phyloP scores from a whole-genome alignment of 2,329 filamentous ascomycete species.

The Trichoderma koningii region DNA sequence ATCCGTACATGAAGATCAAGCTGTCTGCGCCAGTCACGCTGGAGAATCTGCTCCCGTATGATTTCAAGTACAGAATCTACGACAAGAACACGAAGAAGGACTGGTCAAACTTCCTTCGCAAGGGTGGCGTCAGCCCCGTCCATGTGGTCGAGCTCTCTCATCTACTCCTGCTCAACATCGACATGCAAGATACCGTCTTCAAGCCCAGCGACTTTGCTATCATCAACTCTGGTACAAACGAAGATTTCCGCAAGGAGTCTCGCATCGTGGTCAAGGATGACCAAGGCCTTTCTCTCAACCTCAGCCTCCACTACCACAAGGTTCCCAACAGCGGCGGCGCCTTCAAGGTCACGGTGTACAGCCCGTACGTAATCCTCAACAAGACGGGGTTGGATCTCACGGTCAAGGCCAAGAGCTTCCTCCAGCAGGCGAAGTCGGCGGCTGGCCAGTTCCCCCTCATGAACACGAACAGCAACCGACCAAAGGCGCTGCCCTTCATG shows the following conservation, averaged over 20 bases:
- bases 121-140: conserved; percentile 94
- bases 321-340: conserved; percentile 91
- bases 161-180: conserved; percentile 85
- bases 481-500: conserved; percentile 89
- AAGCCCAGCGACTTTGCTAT: conserved; percentile 96
- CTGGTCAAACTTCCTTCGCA: conserved; percentile 97
- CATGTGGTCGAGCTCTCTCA: conserved; percentile 97
- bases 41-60: conserved; percentile 91
- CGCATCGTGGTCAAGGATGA: conserved; percentile 81
- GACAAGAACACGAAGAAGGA: conserved; percentile 98
- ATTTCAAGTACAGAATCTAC: conserved; percentile 99
- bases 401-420: conserved; percentile 84
- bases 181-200: conserved; percentile 95
- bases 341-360: conserved; percentile 94
- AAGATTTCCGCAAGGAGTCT: conserved; percentile 85
- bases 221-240: conserved; percentile 84
- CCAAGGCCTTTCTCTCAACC: conserved; percentile 73
- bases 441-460: conserved; percentile 73
- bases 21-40: conserved; percentile 90
- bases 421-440: conserved; percentile 78
- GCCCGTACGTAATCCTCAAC: conserved; percentile 92
- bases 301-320: conserved; percentile 87
- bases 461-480: conserved; percentile 55
- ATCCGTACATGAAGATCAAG: conserved; percentile 92
- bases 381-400: conserved; percentile 89